phyloP scores from a whole-genome alignment of 2,329 filamentous ascomycete species.

The Aspergillus hortae region DNA sequence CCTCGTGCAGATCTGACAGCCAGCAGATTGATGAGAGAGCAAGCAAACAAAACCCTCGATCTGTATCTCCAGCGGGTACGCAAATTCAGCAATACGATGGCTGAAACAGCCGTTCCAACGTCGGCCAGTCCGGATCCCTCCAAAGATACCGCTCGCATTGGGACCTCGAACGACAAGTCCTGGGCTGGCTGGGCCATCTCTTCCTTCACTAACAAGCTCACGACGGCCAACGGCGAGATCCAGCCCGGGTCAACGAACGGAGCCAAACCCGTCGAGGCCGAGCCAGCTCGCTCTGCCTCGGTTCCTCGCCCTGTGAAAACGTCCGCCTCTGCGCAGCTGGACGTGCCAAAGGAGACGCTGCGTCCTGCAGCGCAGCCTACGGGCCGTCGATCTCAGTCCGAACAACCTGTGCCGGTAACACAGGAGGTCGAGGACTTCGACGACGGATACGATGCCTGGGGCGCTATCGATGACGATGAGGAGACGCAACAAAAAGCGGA shows the following conservation, averaged over 20 bases:
- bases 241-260: conserved; percentile 56
- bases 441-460: conserved; percentile 72
- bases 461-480: conserved; percentile 58
- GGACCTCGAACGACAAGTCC: conserved; percentile 66
- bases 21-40: conserved; percentile 70
- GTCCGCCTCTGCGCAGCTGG: conserved; percentile 23
- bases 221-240: conserved; percentile 81
- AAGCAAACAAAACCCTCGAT: conserved; percentile 85
- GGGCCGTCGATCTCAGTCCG: conserved; percentile 39
- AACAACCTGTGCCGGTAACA: conserved; percentile 34
- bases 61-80: conserved; percentile 78
- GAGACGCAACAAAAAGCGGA: conserved; percentile 47
- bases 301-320: conserved; percentile 43
- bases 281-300: conserved; percentile 44
- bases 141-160: conserved; percentile 65
- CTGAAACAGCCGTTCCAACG: conserved; percentile 73
- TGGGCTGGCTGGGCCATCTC: conserved; percentile 99
- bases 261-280: conserved; percentile 41
- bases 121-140: conserved; percentile 49
- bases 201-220: conserved; percentile 93
- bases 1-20: conserved; percentile 1
- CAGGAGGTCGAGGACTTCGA: conserved; percentile 54
- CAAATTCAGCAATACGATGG: conserved; percentile 72
- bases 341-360: conserved; percentile 19
- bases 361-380: conserved; percentile 27